Base-by-base conservation (phyloP, 169 alveolate genomes). In the Amoebophrya sp. region DNA sequence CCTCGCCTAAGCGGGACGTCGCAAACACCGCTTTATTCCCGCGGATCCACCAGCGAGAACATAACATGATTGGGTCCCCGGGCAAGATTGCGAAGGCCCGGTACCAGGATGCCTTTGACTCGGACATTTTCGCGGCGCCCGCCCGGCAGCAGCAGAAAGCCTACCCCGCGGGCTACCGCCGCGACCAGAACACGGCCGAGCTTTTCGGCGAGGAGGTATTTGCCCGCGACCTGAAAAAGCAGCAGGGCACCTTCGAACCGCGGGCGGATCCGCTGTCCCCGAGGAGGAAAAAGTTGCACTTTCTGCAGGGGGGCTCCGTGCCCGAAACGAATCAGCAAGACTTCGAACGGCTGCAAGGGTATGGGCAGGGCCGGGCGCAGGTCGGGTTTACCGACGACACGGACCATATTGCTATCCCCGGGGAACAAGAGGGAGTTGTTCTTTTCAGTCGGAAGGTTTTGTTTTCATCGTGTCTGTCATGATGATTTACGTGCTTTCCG, bases 1-100 rank as follows among this genome's bases (percentile, higher is more conserved):
- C n/a, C n/a, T n/a, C n/a, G n/a, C n/a, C n/a, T n/a, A n/a, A n/a
- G n/a, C n/a, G n/a, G n/a, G n/a, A n/a, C n/a, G n/a, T n/a, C n/a
- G n/a, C n/a, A n/a, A n/a, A n/a, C n/a, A n/a, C n/a, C n/a, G n/a
- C n/a, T n/a, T n/a, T n/a, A n/a, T n/a, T n/a, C n/a, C n/a, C n/a
- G n/a, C n/a, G n/a, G n/a, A n/a, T n/a, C n/a, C n/a, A n/a, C n/a
- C n/a, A n/a, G n/a, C n/a, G n/a, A n/a, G n/a, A n/a, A 3, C 7
- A 12, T 3, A 66, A 12, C 39, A 66, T 66, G 83, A 18, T 66
- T 18, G 83, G 83, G 2, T 66, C 83, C 1, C 83, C 83, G 35
- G 83, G 83, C 29, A 66, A 66, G 83, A 66, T 66, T 25, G 83
- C 83, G 83, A 66, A 66, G 83, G 83, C 83, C 7, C 83, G 83